phyloP scores from a whole-genome alignment of 2,329 filamentous ascomycete genomes.

The Aureobasidium leucospermi region DNA sequence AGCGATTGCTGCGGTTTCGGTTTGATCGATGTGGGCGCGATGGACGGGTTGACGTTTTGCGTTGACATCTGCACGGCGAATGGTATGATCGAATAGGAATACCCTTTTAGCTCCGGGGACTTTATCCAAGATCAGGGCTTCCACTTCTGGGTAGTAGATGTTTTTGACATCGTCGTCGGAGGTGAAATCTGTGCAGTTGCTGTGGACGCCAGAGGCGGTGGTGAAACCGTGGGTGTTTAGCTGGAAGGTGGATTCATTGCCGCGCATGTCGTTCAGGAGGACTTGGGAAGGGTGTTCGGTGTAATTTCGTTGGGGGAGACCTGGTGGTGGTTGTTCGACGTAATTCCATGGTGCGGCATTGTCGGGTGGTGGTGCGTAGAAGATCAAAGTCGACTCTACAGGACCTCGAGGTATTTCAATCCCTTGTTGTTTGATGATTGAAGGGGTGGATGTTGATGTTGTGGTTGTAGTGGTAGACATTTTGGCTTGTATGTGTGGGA shows the following conservation, averaged over 20 bases:
- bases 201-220: constrained; percentile 49
- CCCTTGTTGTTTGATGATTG: constrained; percentile 7
- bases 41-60: constrained; percentile 62
- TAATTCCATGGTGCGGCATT: constrained; percentile 49
- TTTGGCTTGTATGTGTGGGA: not conserved
- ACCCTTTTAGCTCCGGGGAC: constrained; percentile 61
- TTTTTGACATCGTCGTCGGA: constrained; percentile 62
- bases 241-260: constrained; percentile 56
- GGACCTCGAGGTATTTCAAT: constrained; percentile 46
- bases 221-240: constrained; percentile 72
- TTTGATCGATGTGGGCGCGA: constrained; percentile 79
- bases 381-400: constrained; percentile 57
- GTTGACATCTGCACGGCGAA: constrained; percentile 57
- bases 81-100: constrained; percentile 80
- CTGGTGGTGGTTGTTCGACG: constrained; percentile 56
- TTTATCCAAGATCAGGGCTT: constrained; percentile 58
- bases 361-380: constrained; percentile 56
- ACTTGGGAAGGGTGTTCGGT: constrained; percentile 44
- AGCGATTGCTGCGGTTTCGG: constrained; percentile 53
- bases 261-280: constrained; percentile 65
- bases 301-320: constrained; percentile 60
- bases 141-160: constrained; percentile 80
- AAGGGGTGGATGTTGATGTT: not conserved
- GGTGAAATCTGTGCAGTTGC: constrained; percentile 52
- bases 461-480: constrained; percentile 9